Conservation (phyloP, 208 protist species). For the Acanthamoeba quina region DNA sequence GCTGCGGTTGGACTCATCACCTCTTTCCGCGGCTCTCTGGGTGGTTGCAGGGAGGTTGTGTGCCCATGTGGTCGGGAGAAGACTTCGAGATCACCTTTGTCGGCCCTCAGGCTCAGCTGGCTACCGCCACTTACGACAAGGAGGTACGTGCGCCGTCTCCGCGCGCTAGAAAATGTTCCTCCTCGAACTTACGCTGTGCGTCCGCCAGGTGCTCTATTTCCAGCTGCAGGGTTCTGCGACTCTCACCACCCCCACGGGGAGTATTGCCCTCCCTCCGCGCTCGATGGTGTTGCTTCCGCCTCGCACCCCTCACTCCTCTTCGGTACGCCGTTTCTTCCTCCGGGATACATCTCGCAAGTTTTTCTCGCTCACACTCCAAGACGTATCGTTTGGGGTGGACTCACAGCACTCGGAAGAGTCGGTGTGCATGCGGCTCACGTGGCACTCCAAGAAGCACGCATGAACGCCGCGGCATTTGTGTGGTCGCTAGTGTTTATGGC, state of each 20-base stretch:
- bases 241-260: background rate
- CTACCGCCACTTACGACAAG: background rate
- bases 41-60: background rate
- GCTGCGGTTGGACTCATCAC: background rate
- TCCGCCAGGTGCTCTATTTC: background rate
- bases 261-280: background rate
- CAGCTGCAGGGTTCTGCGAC: background rate
- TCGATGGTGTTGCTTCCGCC: constrained; percentile 45
- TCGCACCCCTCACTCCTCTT: background rate
- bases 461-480: background rate
- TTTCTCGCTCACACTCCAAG: background rate
- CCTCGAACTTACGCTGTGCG: too few relatives aligned
- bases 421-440: constrained; percentile 29
- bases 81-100: constrained; percentile 26
- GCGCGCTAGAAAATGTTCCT: too few relatives aligned
- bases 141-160: background rate
- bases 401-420: background rate
- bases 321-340: background rate
- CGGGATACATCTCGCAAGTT: background rate
- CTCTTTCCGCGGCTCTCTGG: background rate
- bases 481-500: too few relatives aligned
- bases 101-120: background rate
- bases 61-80: constrained; percentile 1
- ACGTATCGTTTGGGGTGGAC: too few relatives aligned
- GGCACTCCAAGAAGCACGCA: background rate